Percentiles rank a stretch among this genome's conserved stretches.
phyloP scores from a whole-genome alignment of 768 basidiomycete genomes.

The Chiua virens region DNA sequence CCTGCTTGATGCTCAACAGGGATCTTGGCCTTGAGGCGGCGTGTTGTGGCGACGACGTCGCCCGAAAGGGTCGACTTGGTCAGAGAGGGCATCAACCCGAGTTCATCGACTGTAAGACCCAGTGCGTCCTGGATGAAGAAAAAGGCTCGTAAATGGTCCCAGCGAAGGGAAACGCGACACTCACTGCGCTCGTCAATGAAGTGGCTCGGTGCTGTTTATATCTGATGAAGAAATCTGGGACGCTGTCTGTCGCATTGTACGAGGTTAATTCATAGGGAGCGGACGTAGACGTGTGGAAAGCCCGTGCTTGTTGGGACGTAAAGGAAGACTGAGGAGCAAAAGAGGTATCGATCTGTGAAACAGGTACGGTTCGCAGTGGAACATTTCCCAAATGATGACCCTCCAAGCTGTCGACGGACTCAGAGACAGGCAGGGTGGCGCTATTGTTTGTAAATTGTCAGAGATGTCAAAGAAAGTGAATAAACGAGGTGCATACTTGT shows the following conservation, averaged over 20 bases:
- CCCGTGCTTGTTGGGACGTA: conserved; percentile 11
- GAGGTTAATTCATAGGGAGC: conserved; percentile 23
- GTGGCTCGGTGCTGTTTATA: conserved; percentile 24
- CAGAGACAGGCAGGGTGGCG: conserved; percentile 26
- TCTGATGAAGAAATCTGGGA: conserved; percentile 29
- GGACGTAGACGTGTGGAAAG: conserved; percentile 24
- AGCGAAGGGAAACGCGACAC: neutral
- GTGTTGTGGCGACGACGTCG: conserved; percentile 28
- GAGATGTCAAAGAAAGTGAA: conserved; percentile 24
- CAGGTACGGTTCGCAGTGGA: too few species aligned
- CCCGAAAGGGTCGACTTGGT: conserved; percentile 19
- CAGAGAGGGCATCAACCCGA: conserved; percentile 26
- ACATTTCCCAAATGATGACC: too few species aligned
- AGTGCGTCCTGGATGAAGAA: neutral
- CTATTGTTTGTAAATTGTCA: too few species aligned
- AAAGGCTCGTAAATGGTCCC: neutral
- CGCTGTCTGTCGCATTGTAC: conserved; percentile 20
- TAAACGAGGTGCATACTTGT: conserved; percentile 40
- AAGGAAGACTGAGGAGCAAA: neutral
- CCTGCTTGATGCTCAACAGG: conserved; percentile 25
- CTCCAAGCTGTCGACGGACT: conserved; percentile 18
- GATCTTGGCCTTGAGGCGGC: conserved; percentile 27
- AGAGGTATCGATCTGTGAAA: neutral
- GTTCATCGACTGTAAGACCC: too few species aligned
- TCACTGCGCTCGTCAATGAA: conserved; percentile 2